phyloP scores from a whole-genome alignment of 768 basidiomycete genomes.

The Boletales sp. region DNA sequence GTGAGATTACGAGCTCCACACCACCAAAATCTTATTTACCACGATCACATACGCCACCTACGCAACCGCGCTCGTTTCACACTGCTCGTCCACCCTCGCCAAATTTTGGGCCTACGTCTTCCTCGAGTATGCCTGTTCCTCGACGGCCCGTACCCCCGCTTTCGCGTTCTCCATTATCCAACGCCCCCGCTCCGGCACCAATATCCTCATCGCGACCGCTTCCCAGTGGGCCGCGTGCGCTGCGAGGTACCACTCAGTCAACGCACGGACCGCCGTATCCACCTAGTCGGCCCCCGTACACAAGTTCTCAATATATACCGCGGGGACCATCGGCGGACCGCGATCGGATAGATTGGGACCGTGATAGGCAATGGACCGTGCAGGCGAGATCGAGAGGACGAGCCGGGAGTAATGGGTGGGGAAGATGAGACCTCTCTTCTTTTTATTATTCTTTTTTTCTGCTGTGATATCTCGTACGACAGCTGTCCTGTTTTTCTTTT shows the following conservation, averaged over 20 bases:
- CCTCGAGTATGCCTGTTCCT: constrained; percentile 19
- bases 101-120: constrained; percentile 20
- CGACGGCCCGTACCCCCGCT: constrained; percentile 31
- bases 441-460: constrained; percentile 7
- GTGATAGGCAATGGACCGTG: constrained; percentile 34
- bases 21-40: constrained; percentile 35
- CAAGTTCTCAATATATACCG: constrained; percentile 37
- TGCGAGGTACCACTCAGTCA: constrained; percentile 28
- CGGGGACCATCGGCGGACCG: constrained; percentile 53
- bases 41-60: constrained; percentile 43
- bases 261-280: constrained; percentile 18
- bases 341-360: constrained; percentile 44
- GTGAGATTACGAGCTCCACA: constrained; percentile 44
- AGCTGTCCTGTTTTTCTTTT: not conserved
- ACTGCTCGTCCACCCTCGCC: constrained; percentile 24
- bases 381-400: constrained; percentile 29
- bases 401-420: constrained; percentile 36
- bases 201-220: constrained; percentile 32
- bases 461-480: constrained; percentile 4
- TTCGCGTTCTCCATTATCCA: constrained; percentile 29
- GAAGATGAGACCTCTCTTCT: constrained; percentile 16
- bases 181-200: constrained; percentile 12
- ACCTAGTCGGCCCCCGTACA: constrained; percentile 18
- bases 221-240: constrained; percentile 40
- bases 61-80: constrained; percentile 46